Conservation (phyloP, 1,284 basidiomycete species). For the Xerocomus amazonicus region DNA sequence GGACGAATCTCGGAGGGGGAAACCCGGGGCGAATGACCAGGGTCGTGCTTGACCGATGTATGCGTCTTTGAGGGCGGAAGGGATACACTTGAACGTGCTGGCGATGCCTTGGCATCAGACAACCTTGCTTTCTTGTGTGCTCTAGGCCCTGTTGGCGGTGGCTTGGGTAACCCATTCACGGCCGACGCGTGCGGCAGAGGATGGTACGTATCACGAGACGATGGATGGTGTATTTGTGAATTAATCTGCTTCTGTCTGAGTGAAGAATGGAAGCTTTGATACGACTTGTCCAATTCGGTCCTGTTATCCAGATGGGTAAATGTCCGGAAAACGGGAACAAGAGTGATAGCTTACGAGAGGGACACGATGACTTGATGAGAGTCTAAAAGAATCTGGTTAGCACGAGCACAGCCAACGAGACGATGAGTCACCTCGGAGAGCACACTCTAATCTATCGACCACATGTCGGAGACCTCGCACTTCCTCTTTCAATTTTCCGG, state of each 20-base stretch:
- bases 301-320: conserved; percentile 31
- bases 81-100: conserved; percentile 34
- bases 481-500: conserved; percentile 74
- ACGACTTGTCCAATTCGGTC: conserved; percentile 68
- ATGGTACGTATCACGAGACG: conserved; percentile 29
- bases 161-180: conserved; percentile 42
- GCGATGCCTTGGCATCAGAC: conserved; percentile 50
- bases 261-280: conserved; percentile 51
- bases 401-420: not conserved
- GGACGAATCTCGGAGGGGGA: conserved; percentile 35
- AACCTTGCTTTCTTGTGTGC: conserved; percentile 73
- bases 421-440: conserved; percentile 59
- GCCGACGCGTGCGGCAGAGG: conserved; percentile 24
- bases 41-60: conserved; percentile 23
- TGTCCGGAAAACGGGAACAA: conserved; percentile 3
- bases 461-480: conserved; percentile 63
- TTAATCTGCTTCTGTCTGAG: conserved; percentile 40
- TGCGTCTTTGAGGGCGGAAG: conserved; percentile 33
- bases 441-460: conserved; percentile 63
- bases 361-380: conserved; percentile 68
- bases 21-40: conserved; percentile 39
- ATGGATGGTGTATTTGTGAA: conserved; percentile 39
- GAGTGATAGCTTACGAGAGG: conserved; percentile 55
- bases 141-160: conserved; percentile 69
- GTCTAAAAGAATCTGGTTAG: conserved; percentile 42